Evolutionary conservation across 2,329 filamentous ascomycete species (phyloP), one percentile per base, ranked within the genome.

Genomic region (Pseudocercospora pini-densiflorae): DNA sequence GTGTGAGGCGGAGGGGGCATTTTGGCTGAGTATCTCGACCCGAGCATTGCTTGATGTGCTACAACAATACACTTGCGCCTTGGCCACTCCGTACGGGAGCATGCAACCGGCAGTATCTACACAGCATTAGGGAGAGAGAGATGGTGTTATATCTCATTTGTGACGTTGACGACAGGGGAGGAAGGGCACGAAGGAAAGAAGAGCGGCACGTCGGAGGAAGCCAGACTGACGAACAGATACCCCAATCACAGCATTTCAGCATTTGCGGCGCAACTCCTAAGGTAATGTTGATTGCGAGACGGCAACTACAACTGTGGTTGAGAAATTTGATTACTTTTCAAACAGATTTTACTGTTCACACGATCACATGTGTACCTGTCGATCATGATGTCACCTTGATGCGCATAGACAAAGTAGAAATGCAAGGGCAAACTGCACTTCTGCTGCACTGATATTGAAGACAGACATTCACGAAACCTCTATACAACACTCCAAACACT

Each of bases 201-300:
- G 31, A 58, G 29, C 14, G n/a, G 55, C n/a, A 27, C 7, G 16
- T 58, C 16, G 31, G 31, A 43, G 29, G n/a, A 40, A 23, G 29
- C 5, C n/a, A 43, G 55, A 58, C 23, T 43, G 55, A 40, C 55
- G 55, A 43, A 58, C 55, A 43, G 55, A 58, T 58, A 43, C 55
- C 55, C 55, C 55, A 40, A 58, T 12, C 31, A 58, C 55, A 58
- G 55, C 55, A 58, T 58, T 40, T 40, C 29, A 58, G 55, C 55
- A 58, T 19, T 58, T 58, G 40, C 55, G 24, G 55, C n/a, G 55
- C 55, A 23, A 23, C 29, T 21, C 31, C 55, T 24, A 36, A n/a
- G 55, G 31, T 43, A 36, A 58, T 58, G 55, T 58, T 58, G 55
- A 36, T 21, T 58, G 19, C 55, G 23, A 10, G 3, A 40, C 36